A percentile compares a stretch with the other conserved stretches of the same genome.
These are phyloP conservation scores for Helminthosporium solani DNA, from an alignment of 2,329 filamentous ascomycete species.

Conservation along the genomic window DNA sequence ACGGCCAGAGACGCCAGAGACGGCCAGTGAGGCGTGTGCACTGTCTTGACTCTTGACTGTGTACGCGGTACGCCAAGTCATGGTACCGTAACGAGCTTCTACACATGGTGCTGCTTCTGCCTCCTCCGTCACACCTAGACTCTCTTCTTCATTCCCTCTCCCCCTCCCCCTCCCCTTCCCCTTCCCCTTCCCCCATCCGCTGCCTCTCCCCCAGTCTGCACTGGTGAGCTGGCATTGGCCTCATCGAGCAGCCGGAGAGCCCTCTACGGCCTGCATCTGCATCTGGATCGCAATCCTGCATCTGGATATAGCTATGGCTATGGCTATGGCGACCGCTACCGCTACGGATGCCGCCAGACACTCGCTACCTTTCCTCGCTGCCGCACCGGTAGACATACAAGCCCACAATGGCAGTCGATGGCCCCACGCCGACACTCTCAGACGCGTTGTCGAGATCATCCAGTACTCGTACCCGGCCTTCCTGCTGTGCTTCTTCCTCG, in stretches of 20 bases:
- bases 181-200: constrained; percentile 4
- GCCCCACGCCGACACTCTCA: constrained; percentile 5
- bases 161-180: constrained; percentile 8
- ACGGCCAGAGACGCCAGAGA: no score
- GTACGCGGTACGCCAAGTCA: neutral
- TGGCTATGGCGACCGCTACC: neutral
- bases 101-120: neutral
- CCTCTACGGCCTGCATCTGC: neutral
- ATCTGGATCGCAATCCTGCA: neutral
- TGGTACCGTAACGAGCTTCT: neutral
- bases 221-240: constrained; percentile 11
- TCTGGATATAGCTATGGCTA: no score
- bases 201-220: constrained; percentile 4
- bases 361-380: constrained; percentile 16
- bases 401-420: no score
- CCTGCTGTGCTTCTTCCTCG: constrained; percentile 64
- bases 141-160: constrained; percentile 13
- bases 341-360: neutral
- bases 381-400: constrained; percentile 13
- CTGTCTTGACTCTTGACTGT: no score
- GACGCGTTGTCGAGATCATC: constrained; percentile 37
- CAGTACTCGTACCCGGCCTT: constrained; percentile 64
- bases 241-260: constrained; percentile 14
- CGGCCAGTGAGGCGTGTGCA: no score
- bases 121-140: constrained; percentile 4